Base-by-base conservation (phyloP, 2,329 filamentous ascomycete genomes). In the Passalora sequoiae region DNA sequence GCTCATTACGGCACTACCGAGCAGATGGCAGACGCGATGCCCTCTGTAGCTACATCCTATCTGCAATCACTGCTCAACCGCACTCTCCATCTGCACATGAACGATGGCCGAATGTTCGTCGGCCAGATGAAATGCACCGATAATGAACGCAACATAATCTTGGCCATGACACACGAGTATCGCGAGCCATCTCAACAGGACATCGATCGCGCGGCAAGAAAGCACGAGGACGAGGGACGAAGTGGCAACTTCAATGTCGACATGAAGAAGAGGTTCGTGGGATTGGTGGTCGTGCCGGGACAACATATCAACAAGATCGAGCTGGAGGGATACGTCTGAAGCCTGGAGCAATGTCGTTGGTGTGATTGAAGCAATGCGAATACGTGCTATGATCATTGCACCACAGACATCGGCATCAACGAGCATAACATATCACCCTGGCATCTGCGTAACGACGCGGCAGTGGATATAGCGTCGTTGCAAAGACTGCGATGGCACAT, bases 121-220 rank as follows among this genome's bases (percentile, higher is more conserved):
- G 92, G 92, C 15, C 76, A 81, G 51, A 86, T 98, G 69, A 96
- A 94, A 68, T 98, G 92, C 71, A 96, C 89, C 21, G 92, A 98
- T 71, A 81, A 84, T 46, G 86, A 95, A 50, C 80, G 78, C 58
- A 65, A 98, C 60, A 76, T 97, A 53, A 87, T 98, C 40, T 79
- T 98, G 40, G 77, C 84, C 25, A 77, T 85, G 54, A 86, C 91
- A 0, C 85, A 92, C 66, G 92, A 98, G 67, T 97, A 96, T 67
- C 85, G 91, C 2, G 77, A 80, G 45, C 89, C 89, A 4, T 61
- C 66, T 6, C 55, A 62, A 8, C 68, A 69, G 2, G 66, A 72
- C 24, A 62, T 74, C 47, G 60, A 61, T 49, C 60, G 62, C 43
- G 63, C 66, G 2, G 55, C 59, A 4, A 57, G 48, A 49, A 59